These are phyloP conservation scores for Solanum appendiculatum DNA, from an alignment of 257 asterid species.

Conservation along the genomic window DNA sequence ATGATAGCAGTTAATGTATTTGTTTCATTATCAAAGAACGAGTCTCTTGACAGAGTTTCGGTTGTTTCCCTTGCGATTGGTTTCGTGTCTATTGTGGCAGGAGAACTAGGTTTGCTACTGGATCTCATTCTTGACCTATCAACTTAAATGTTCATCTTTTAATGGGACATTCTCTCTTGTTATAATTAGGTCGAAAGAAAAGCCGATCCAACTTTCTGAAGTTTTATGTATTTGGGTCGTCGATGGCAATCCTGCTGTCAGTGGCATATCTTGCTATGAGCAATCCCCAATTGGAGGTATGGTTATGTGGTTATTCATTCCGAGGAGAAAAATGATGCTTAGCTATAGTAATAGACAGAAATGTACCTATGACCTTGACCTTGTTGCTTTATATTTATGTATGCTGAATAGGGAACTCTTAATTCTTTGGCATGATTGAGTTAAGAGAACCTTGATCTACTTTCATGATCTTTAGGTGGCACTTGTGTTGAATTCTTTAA, in stretches of 20 bases:
- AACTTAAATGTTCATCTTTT: background rate
- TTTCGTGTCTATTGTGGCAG: conserved; percentile 50
- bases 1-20: conserved; percentile 19
- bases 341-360: background rate
- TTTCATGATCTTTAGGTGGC: background rate
- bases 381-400: background rate
- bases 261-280: conserved; percentile 23
- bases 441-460: background rate
- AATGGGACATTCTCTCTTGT: background rate
- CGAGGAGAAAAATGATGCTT: background rate
- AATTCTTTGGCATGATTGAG: background rate
- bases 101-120: conserved; percentile 53
- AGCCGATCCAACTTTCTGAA: conserved; percentile 50
- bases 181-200: conserved; percentile 58
- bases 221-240: conserved; percentile 57
- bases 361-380: background rate
- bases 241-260: conserved; percentile 40
- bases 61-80: conserved; percentile 26
- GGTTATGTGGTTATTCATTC: background rate
- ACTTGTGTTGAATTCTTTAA: background rate
- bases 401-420: background rate
- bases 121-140: background rate
- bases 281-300: conserved; percentile 35
- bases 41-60: conserved; percentile 3
- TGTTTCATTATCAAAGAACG: conserved; percentile 12